Percentiles rank a stretch among this genome's conserved stretches.
Conservation (phyloP, 2,329 filamentous ascomycete species). For the Corynespora cassiicola region DNA sequence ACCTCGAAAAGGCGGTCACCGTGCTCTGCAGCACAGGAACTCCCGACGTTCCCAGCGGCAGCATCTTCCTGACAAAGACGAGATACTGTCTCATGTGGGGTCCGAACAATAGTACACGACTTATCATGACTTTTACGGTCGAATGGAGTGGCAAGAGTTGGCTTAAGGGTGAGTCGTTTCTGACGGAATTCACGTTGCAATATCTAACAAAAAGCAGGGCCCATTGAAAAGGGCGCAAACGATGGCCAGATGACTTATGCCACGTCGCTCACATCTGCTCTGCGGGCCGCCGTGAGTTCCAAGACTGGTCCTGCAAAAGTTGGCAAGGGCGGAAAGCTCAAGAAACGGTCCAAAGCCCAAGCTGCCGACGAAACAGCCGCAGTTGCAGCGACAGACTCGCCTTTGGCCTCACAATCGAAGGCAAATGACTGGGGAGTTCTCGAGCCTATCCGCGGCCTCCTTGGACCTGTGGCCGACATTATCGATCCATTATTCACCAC, state of each 20-base stretch:
- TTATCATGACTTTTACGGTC: constrained; percentile 87
- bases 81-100: constrained; percentile 95
- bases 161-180: constrained; percentile 85
- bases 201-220: constrained; percentile 61
- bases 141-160: constrained; percentile 99
- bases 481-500: constrained; percentile 74
- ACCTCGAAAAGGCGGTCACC: constrained; percentile 85
- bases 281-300: constrained; percentile 75
- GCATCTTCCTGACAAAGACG: constrained; percentile 89
- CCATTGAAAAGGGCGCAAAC: constrained; percentile 94
- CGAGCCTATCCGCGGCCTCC: constrained; percentile 75
- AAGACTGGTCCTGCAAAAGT: constrained; percentile 60
- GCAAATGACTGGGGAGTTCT: constrained; percentile 73
- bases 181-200: constrained; percentile 25
- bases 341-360: constrained; percentile 65
- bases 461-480: constrained; percentile 74
- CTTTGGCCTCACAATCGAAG: constrained; percentile 26
- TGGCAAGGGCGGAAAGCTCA: constrained; percentile 56
- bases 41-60: constrained; percentile 93
- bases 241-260: constrained; percentile 87
- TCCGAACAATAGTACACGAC: constrained; percentile 80
- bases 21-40: constrained; percentile 86
- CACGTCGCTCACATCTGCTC: constrained; percentile 76
- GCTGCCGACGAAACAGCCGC: constrained; percentile 54
- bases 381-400: constrained; percentile 24